These are phyloP conservation scores for Phaeosphaeriaceae sp. DNA, from an alignment of 2,329 filamentous ascomycete genomes.

Conservation along the genomic window DNA sequence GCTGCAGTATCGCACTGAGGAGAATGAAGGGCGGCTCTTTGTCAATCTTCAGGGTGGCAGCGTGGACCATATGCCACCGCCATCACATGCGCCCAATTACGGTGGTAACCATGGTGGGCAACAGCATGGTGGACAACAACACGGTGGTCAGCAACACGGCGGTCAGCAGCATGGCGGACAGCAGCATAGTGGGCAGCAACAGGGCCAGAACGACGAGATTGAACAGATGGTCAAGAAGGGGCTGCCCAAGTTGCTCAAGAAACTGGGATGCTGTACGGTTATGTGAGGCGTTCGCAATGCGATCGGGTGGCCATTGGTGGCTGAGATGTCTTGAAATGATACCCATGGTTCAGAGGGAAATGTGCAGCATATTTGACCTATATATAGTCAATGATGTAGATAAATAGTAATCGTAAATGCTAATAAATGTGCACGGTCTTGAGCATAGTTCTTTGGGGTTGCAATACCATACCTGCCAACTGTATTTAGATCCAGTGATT, in stretches of 20 bases:
- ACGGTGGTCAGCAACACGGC: slow-evolving; percentile 54
- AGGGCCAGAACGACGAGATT: slow-evolving; percentile 60
- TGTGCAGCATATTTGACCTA: not conserved
- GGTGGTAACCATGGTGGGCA: slow-evolving; percentile 47
- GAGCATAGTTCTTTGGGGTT: no score
- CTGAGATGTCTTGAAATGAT: not conserved
- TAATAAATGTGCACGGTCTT: no score
- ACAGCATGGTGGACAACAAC: slow-evolving; percentile 49
- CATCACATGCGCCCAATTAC: slow-evolving; percentile 47
- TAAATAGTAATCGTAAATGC: no score
- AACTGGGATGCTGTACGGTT: slow-evolving; percentile 73
- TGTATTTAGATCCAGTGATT: no score
- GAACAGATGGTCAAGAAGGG: slow-evolving; percentile 67
- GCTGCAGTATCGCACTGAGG: slow-evolving; percentile 82
- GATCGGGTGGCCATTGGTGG: not conserved
- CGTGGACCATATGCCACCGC: slow-evolving; percentile 50
- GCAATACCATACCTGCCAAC: no score
- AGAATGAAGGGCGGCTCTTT: slow-evolving; percentile 88
- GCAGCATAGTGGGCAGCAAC: slow-evolving; percentile 36
- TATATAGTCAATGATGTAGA: not conserved
- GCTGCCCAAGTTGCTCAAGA: slow-evolving; percentile 65
- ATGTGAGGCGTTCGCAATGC: slow-evolving; percentile 60
- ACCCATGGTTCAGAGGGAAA: not conserved
- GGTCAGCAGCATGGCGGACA: slow-evolving; percentile 44
- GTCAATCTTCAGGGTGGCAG: slow-evolving; percentile 80